Evolutionary conservation across 2,329 filamentous ascomycete genomes (phyloP).

Genomic region (Stagonosporopsis chrysanthemi): DNA sequence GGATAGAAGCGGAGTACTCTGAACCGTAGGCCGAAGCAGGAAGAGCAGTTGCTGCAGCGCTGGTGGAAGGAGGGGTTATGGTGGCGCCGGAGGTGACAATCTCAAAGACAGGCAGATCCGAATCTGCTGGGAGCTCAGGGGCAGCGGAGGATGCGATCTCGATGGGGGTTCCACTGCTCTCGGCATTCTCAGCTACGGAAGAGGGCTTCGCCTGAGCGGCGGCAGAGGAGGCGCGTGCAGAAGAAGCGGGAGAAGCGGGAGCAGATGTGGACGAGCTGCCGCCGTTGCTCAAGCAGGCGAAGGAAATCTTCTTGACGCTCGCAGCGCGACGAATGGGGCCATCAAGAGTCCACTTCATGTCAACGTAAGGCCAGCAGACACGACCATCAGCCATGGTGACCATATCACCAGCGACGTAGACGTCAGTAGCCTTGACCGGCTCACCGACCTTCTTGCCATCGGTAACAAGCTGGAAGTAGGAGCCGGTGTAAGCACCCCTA

Average conservation of each 20-base stretch:
- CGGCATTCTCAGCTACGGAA: constrained; percentile 9
- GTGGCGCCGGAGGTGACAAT: constrained; percentile 30
- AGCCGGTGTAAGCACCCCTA: constrained; percentile 64
- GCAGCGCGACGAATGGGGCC: constrained; percentile 48
- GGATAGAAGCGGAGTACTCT: constrained; percentile 4
- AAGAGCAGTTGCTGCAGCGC: constrained; percentile 2
- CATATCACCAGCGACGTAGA: constrained; percentile 69
- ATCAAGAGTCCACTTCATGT: constrained; percentile 61
- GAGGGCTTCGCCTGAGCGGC: constrained; percentile 8
- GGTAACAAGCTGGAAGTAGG: constrained; percentile 66
- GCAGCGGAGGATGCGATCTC: constrained; percentile 11
- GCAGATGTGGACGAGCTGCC: constrained; percentile 17
- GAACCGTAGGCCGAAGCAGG: not conserved
- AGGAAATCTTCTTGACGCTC: constrained; percentile 57
- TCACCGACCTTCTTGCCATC: constrained; percentile 61
- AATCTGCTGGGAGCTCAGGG: constrained; percentile 16
- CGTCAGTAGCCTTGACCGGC: constrained; percentile 59
- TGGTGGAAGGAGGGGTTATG: constrained; percentile 25
- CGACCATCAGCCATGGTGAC: constrained; percentile 65
- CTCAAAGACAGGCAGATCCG: constrained; percentile 27
- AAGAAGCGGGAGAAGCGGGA: constrained; percentile 3
- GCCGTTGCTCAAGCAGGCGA: constrained; percentile 57
- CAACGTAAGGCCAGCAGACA: constrained; percentile 69
- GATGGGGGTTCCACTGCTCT: constrained; percentile 8
- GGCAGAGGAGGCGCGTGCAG: constrained; percentile 2